These are phyloP conservation scores for Botryosphaeria dothidea DNA, from an alignment of 2,329 filamentous ascomycete genomes.

Conservation along the genomic window DNA sequence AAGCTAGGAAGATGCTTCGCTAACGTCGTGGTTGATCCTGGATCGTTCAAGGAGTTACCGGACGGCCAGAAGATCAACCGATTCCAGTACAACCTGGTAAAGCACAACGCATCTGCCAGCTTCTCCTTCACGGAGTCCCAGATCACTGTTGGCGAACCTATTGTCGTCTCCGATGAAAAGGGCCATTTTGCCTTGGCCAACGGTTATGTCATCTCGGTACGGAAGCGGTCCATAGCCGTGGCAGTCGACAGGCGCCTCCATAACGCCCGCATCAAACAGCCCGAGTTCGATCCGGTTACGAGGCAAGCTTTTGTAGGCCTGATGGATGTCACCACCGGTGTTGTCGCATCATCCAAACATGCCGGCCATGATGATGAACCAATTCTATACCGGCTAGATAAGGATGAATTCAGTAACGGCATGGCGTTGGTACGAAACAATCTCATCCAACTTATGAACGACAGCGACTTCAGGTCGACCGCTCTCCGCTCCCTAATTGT, in stretches of 20 bases:
- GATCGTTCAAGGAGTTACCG: constrained; percentile 68
- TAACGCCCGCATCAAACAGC: constrained; percentile 74
- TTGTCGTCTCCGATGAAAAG: constrained; percentile 94
- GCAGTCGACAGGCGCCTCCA: constrained; percentile 89
- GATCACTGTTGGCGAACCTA: constrained; percentile 80
- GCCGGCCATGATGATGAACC: constrained; percentile 54
- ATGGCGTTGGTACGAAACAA: constrained; percentile 96
- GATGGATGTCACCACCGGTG: constrained; percentile 69
- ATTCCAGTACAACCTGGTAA: constrained; percentile 82
- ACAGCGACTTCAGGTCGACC: constrained; percentile 68
- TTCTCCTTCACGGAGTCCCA: constrained; percentile 94
- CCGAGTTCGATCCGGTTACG: constrained; percentile 70
- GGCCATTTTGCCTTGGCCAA: constrained; percentile 95
- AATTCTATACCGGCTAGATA: constrained; percentile 82
- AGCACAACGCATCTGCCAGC: constrained; percentile 59
- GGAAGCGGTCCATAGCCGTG: constrained; percentile 75
- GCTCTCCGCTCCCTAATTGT: constrained; percentile 79
- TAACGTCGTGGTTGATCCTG: constrained; percentile 79
- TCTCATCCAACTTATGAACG: constrained; percentile 86
- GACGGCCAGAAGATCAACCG: constrained; percentile 84
- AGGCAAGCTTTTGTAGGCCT: constrained; percentile 91
- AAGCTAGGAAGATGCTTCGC: constrained; percentile 87
- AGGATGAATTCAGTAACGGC: constrained; percentile 97
- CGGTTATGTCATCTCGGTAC: constrained; percentile 81
- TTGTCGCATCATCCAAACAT: not conserved